Base-by-base conservation (phyloP, 257 asterid species). In the Petunia secreta region DNA sequence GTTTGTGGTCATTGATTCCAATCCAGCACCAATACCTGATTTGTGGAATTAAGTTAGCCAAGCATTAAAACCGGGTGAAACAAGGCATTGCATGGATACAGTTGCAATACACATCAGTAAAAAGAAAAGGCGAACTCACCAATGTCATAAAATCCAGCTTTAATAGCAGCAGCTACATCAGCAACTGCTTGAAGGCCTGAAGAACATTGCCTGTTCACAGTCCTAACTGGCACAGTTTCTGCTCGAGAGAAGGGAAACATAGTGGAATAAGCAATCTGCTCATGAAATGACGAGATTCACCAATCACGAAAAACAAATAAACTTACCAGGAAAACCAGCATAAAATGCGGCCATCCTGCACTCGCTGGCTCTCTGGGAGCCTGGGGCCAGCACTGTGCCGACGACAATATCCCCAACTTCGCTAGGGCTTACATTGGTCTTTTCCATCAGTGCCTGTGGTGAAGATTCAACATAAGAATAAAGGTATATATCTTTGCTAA, bases 171-270 rank as follows among this genome's bases (percentile, higher is more conserved):
- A 85, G 99, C 99, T 39, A 96, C 98, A 89, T 96, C 99, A 79
- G 98, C 99, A 54, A 96, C 98, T 55, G 99, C 98, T 88, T 96
- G 99, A 83, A 96, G 99, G 59, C 99, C 98, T 82, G 99, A 96
- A 48, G 99, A 96, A 83, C 99, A 96, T 80, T 94, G 99, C 92
- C 99, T 87, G 84, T 96, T 96, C 83, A 96, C 99, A 14, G 99
- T 96, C 87, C 99, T 91, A 75, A 94, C 89, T 79, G 99, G 98
- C 53, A 96, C 99, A 75, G 98, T 94, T 81, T 96, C 99, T 96
- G 91, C 86, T 75, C 66, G 52, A 63, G 10, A 80, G 1, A 4
- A 15, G 41, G 11, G 64, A 63, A 73, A 54, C 39, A 68, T 41
- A n/a, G 75, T 54, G 81, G 80, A 14, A 16, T 78, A 63, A 57